Base-by-base conservation (phyloP, 305 asterid species). In the Fraxinus latifolia region DNA sequence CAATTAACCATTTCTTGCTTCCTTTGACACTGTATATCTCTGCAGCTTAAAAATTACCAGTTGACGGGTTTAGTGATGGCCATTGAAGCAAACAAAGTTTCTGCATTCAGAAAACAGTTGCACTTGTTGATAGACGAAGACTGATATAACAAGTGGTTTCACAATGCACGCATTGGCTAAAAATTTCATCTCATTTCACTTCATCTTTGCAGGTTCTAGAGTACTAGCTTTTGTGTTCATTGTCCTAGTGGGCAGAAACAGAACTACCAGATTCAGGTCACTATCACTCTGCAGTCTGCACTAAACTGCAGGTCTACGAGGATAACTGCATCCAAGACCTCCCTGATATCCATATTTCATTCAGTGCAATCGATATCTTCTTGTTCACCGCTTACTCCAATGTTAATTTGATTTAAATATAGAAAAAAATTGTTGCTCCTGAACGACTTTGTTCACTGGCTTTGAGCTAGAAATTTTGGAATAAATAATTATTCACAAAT, bases 61-160 rank as follows among this genome's bases (percentile, higher is more conserved):
- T 80, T 89, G 14, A 89, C 83, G 93, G 97, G 97, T 65, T 87
- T 95, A 82, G 97, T 91, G 83, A 95, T 94, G 98, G 94, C 87
- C 79, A 82, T 95, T 76, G 96, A 93, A 74, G 92, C 97, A 14
- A 85, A 89, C 79, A 92, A 90, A 84, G 79, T 92, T 55, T 65
- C 88, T 7, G 58, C 58, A 62, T 95, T 93, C 87, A 89, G 93
- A 74, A 77, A 91, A 79, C 89, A 88, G 89, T 80, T 95, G 89
- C 91, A 84, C 80, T 82, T 89, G 29, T 82, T 91, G 80, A 91
- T 94, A 81, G 91, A 88, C 29, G 89, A 86, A 82, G 55, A 44
- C 27, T 86, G 87, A 89, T 76, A 67, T 34, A 77, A 76, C 17
- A 68, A 68, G 82, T 74, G 78, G n/a, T 70, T 82, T 83, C 74